Percentiles rank a stretch among this genome's conserved stretches.
phyloP scores from a whole-genome alignment of 495 filamentous ascomycete species.

The Platismatia glauca region DNA sequence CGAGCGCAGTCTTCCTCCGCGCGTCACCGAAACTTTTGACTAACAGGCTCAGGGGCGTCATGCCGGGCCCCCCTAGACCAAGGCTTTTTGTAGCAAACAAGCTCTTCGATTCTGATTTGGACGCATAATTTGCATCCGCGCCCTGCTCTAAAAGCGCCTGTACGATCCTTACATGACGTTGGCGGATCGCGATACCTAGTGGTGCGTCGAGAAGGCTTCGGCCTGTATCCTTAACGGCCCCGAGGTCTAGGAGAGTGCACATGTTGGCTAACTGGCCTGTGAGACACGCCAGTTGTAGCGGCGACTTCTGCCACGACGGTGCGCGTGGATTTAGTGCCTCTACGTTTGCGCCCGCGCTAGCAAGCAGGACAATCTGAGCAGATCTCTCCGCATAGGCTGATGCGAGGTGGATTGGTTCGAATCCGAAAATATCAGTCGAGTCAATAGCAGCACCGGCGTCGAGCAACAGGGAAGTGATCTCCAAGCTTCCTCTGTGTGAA shows the following conservation, averaged over 20 bases:
- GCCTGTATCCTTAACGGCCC: background rate
- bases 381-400: background rate
- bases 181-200: constrained; percentile 4
- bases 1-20: background rate
- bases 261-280: background rate
- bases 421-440: background rate
- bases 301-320: background rate
- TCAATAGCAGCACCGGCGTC: background rate
- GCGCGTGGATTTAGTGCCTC: background rate
- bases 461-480: background rate
- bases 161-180: background rate
- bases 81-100: background rate
- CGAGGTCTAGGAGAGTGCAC: constrained; percentile 1
- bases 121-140: background rate
- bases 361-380: background rate
- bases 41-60: background rate
- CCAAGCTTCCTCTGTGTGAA: background rate
- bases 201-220: background rate
- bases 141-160: background rate
- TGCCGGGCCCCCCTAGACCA: background rate
- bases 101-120: background rate
- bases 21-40: background rate
- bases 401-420: constrained; percentile 1
- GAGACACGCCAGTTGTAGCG: background rate
- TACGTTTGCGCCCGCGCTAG: constrained; percentile 4